phyloP scores from a whole-genome alignment of 176 grass and related monocot genomes.

The Puccinellia tenuiflora region DNA sequence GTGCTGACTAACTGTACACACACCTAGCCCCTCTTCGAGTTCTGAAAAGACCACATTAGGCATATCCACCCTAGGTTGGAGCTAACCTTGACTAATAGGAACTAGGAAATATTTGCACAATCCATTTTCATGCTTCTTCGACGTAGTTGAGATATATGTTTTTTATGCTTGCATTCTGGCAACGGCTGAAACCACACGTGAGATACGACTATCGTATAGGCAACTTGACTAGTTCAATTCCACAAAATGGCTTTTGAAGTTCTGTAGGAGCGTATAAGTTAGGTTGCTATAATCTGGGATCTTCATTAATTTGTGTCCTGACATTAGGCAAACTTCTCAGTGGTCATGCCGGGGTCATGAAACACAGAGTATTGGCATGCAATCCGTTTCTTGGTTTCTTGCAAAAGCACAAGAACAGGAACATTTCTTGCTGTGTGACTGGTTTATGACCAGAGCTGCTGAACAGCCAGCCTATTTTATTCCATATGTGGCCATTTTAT shows the following conservation, averaged over 20 bases:
- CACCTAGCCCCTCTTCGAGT: neutral
- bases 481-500: neutral
- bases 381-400: neutral
- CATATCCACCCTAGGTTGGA: neutral
- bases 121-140: neutral
- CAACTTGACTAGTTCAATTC: neutral
- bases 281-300: slow-evolving; percentile 12
- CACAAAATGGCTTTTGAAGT: neutral
- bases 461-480: neutral
- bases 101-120: neutral
- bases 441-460: neutral
- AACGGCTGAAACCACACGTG: neutral
- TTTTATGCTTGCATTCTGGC: slow-evolving; percentile 13
- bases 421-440: neutral
- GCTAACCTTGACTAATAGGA: slow-evolving; percentile 14
- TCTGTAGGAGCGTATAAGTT: neutral
- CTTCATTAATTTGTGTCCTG: neutral
- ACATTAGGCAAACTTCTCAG: neutral
- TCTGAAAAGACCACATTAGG: neutral
- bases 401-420: neutral
- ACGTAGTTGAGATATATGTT: neutral
- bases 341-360: neutral
- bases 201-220: neutral
- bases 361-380: neutral
- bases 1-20: neutral